Conservation (phyloP, 768 basidiomycete species). For the Naganishia vishniacii region DNA sequence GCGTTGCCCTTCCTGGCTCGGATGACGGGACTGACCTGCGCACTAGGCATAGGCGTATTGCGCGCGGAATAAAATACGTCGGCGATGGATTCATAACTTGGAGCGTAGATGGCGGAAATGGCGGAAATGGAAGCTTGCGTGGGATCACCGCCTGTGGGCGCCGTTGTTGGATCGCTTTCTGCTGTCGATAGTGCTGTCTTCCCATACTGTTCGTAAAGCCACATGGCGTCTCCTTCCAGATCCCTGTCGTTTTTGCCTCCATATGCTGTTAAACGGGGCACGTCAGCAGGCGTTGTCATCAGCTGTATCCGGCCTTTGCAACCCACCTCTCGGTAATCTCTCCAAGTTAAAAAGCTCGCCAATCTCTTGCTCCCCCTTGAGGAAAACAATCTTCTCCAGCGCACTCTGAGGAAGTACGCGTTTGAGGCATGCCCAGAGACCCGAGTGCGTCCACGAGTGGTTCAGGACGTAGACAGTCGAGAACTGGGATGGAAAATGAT, state of each 20-base stretch:
- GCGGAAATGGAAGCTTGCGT: constrained; percentile 5
- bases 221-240: constrained; percentile 24
- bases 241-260: constrained; percentile 12
- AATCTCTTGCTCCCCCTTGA: constrained; percentile 29
- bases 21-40: constrained; percentile 4
- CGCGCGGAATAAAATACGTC: constrained; percentile 40
- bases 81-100: constrained; percentile 35
- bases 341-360: constrained; percentile 38
- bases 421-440: constrained; percentile 45
- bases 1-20: background rate
- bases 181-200: constrained; percentile 3
- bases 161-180: no score
- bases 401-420: constrained; percentile 43
- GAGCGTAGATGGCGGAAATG: background rate
- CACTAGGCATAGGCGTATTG: constrained; percentile 30
- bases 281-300: no score
- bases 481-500: constrained; percentile 45
- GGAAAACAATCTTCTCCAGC: constrained; percentile 42
- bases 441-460: constrained; percentile 43
- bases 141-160: background rate
- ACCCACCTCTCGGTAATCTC: constrained; percentile 36
- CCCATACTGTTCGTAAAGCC: background rate
- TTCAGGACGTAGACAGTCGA: constrained; percentile 43
- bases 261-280: background rate
- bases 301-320: no score